Conservation (phyloP, 306 rosid genomes). For the Aeschynomene evenia region DNA sequence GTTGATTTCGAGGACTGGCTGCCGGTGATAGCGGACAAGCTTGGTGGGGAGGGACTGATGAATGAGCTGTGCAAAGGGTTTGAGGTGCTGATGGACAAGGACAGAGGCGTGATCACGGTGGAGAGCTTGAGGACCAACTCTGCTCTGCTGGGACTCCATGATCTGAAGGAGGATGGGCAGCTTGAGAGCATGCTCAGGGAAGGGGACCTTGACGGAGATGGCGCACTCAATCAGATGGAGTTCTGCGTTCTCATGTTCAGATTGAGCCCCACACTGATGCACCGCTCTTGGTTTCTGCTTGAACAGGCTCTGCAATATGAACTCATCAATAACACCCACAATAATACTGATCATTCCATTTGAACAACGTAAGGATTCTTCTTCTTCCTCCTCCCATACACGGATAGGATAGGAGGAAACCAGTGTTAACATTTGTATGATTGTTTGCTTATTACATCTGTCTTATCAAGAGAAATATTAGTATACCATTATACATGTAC, state of each 20-base stretch:
- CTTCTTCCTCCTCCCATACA: too few relatives aligned
- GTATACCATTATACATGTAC: background rate
- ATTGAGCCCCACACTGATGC: constrained; percentile 69
- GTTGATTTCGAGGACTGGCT: constrained; percentile 28
- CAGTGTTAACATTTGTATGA: too few relatives aligned
- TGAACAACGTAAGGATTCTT: background rate
- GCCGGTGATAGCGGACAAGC: constrained; percentile 21
- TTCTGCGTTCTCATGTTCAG: constrained; percentile 91
- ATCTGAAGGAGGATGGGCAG: constrained; percentile 69
- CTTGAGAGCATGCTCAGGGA: constrained; percentile 61
- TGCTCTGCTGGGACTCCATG: constrained; percentile 53
- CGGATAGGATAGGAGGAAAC: too few relatives aligned
- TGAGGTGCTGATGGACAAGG: constrained; percentile 27
- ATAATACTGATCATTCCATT: background rate
- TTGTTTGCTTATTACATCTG: too few relatives aligned
- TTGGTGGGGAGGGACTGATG: constrained; percentile 31
- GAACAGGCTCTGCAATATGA: constrained; percentile 46
- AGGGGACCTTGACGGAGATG: constrained; percentile 78
- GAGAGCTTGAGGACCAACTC: constrained; percentile 37
- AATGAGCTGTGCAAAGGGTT: constrained; percentile 24
- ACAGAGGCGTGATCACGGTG: constrained; percentile 26
- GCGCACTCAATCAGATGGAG: constrained; percentile 67
- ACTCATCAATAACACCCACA: background rate
- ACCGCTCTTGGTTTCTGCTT: constrained; percentile 56
- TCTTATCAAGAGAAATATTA: background rate